A percentile compares a stretch with the other conserved stretches of the same genome.
Conservation (phyloP, 768 basidiomycete genomes). For the Psilocybe cubensis region DNA sequence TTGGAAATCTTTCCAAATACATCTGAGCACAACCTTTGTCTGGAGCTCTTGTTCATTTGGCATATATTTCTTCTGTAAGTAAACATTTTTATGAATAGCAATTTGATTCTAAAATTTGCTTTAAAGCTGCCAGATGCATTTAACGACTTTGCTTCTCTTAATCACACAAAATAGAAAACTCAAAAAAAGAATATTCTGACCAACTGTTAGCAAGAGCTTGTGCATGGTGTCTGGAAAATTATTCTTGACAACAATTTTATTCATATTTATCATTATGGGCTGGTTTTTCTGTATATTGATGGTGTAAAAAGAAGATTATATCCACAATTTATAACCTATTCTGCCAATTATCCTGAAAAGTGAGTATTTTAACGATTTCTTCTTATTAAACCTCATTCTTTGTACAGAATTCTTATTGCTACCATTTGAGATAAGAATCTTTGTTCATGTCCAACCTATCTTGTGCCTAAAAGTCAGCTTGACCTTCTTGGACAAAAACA, state of each 20-base stretch:
- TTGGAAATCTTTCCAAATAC: constrained; percentile 45
- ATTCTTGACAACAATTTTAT: constrained; percentile 21
- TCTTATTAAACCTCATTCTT: not conserved
- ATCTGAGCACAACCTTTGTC: constrained; percentile 30
- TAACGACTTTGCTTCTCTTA: no score
- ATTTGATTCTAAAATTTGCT: no score
- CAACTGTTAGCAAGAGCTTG: constrained; percentile 20
- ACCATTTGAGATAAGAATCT: constrained; percentile 31
- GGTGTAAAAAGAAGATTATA: constrained; percentile 31
- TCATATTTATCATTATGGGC: constrained; percentile 24
- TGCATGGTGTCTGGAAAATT: constrained; percentile 19
- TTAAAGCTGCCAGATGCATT: constrained; percentile 21
- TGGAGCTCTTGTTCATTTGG: constrained; percentile 40
- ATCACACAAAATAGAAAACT: no score
- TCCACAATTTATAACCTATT: constrained; percentile 37
- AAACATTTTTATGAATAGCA: constrained; percentile 43
- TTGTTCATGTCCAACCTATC: constrained; percentile 36
- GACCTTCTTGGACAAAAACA: constrained; percentile 26
- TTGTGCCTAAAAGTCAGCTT: constrained; percentile 14
- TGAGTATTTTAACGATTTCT: constrained; percentile 22
- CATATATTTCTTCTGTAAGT: no score
- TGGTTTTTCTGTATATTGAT: constrained; percentile 22
- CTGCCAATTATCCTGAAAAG: constrained; percentile 45
- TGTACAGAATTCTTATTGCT: constrained; percentile 22
- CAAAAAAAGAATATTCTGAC: constrained; percentile 12